These are phyloP conservation scores for Boletus huronensis DNA, from an alignment of 768 basidiomycete species.

Conservation along the genomic window DNA sequence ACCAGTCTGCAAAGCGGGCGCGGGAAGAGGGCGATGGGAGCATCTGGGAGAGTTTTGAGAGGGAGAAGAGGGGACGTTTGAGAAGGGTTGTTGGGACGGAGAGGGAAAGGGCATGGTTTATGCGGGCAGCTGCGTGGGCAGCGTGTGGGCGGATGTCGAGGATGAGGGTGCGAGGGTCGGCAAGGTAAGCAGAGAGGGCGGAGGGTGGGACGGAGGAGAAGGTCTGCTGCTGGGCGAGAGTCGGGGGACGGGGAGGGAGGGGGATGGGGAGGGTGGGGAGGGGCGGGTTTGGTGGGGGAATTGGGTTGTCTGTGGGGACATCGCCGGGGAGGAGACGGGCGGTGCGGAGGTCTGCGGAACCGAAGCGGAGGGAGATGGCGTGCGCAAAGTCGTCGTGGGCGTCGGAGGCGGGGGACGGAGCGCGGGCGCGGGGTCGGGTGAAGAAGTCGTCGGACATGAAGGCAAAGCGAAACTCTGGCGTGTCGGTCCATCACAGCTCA, in stretches of 20 bases:
- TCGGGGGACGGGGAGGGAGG: not conserved
- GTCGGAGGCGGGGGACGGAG: slow-evolving; percentile 1
- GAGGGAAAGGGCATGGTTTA: slow-evolving; percentile 73
- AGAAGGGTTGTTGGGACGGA: slow-evolving; percentile 93
- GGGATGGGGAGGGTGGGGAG: not conserved
- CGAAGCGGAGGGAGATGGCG: slow-evolving; percentile 50
- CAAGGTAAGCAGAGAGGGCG: slow-evolving; percentile 31
- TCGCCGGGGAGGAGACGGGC: slow-evolving; percentile 34
- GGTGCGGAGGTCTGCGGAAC: slow-evolving; percentile 35
- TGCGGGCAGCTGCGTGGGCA: slow-evolving; percentile 60
- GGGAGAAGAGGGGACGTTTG: slow-evolving; percentile 83
- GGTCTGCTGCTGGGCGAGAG: slow-evolving; percentile 6
- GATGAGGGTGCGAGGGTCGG: slow-evolving; percentile 50
- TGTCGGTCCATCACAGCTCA: not conserved
- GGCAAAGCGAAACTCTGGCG: not conserved
- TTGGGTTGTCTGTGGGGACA: slow-evolving; percentile 13
- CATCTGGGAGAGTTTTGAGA: slow-evolving; percentile 75
- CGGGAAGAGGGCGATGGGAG: slow-evolving; percentile 62
- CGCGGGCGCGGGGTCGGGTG: slow-evolving; percentile 5
- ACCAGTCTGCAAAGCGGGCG: slow-evolving; percentile 58
- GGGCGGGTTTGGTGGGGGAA: not conserved
- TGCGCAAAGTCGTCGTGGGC: slow-evolving; percentile 47
- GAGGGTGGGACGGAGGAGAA: slow-evolving; percentile 29
- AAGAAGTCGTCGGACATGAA: slow-evolving; percentile 42
- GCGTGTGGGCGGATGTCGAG: slow-evolving; percentile 89